Evolutionary conservation across 495 filamentous ascomycete genomes (phyloP).

Genomic region (Penicillium antarcticum): DNA sequence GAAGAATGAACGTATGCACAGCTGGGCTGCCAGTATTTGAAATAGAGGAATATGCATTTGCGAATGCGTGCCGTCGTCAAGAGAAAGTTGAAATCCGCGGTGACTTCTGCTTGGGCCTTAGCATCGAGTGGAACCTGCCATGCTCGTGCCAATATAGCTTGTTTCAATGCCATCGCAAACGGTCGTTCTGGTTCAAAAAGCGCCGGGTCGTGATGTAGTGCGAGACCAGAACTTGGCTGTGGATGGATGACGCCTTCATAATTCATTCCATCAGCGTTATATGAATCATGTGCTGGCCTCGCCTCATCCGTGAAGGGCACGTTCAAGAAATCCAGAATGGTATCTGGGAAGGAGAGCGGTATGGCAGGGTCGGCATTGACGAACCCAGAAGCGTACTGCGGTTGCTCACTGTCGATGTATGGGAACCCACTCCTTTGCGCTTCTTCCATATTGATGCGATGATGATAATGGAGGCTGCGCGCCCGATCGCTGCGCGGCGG

Average conservation of each 20-base stretch:
- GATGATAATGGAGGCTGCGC: constrained; percentile 33
- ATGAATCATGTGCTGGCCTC: constrained; percentile 24
- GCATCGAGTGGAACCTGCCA: constrained; percentile 36
- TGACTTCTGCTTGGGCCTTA: constrained; percentile 40
- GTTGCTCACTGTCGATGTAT: constrained; percentile 16
- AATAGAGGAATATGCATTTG: constrained; percentile 40
- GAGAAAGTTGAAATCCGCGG: constrained; percentile 34
- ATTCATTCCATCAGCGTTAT: constrained; percentile 9
- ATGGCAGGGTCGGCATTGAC: constrained; percentile 22
- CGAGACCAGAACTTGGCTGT: constrained; percentile 14
- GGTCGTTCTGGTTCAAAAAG: constrained; percentile 35
- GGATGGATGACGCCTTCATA: constrained; percentile 14
- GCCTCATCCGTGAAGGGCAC: constrained; percentile 35
- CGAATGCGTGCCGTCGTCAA: constrained; percentile 42
- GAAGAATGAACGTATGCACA: constrained; percentile 40
- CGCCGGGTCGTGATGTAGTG: constrained; percentile 14
- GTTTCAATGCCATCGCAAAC: constrained; percentile 36
- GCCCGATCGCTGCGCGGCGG: constrained; percentile 40
- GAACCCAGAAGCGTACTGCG: constrained; percentile 19
- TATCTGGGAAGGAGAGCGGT: constrained; percentile 38
- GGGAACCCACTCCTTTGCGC: constrained; percentile 12
- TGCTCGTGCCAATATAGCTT: constrained; percentile 33
- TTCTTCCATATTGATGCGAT: constrained; percentile 24
- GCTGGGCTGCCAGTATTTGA: constrained; percentile 46
- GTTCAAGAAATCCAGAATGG: constrained; percentile 41